Base-by-base conservation (phyloP, 2,329 filamentous ascomycete species). In the Plenodomus lindquistii region DNA sequence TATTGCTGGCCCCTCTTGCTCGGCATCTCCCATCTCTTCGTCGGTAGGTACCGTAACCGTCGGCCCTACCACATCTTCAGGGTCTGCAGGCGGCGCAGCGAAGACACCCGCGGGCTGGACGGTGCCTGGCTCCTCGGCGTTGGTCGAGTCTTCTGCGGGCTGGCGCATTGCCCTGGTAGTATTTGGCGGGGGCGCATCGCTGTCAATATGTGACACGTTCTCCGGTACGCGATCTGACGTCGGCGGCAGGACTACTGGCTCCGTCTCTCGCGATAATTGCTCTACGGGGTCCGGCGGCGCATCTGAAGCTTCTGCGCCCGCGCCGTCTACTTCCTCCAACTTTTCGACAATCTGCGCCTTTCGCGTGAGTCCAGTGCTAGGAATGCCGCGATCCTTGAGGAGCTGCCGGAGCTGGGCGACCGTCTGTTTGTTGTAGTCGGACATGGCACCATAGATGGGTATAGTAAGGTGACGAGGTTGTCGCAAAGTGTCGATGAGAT, bases 271-370 rank as follows among this genome's bases (percentile, higher is more conserved):
- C 20, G 44, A 35, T 17, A 44, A 40, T 19, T 47, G 41, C 29
- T 41, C 45, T 19, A 38, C 51, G 18, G 41, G 20, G 21, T 49
- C 40, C 8, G 40, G 41, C 31, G 44, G 44, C 50, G 46, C 48
- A 29, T 52, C 52, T 39, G 44, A 45, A 4, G 53, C 48, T 47
- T 53, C 55, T 10, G 42, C 34, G 21, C 35, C 48, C 8, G 48
- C 47, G 17, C 13, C 43, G 36, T 67, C 66, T 42, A 54, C 51
- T 55, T 67, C 71, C 45, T 73, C 63, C 8, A 80, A 65, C 55
- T 73, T 76, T 48, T 79, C 76, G 27, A 79, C 67, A 40, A 77
- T 76, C 49, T 79, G 73, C 48, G 75, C 73, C 60, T 80, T 80
- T 40, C 76, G 67, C 42, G 75, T 75, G 22, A 79, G 62, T 19